A percentile compares a stretch with the other conserved stretches of the same genome.
Evolutionary conservation across 441 rosid genomes (phyloP).

Genomic region (Erodium chrysanthum): DNA sequence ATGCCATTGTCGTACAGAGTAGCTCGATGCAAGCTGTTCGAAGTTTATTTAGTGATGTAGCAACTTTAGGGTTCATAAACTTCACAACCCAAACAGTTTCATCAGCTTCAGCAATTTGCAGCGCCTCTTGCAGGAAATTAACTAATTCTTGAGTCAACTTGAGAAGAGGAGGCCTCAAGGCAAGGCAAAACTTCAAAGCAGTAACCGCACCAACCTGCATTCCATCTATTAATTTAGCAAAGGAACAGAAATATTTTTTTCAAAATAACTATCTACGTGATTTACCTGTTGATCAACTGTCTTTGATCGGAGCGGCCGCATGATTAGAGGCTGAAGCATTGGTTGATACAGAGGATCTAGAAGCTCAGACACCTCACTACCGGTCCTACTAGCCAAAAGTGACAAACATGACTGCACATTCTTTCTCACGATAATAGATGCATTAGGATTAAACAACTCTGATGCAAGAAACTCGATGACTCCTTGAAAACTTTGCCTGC

Average conservation of each 20-base stretch:
- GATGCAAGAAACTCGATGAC: conserved; percentile 86
- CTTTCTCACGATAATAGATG: conserved; percentile 77
- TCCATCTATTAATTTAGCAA: conserved; percentile 25
- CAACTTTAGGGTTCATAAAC: conserved; percentile 77
- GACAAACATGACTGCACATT: conserved; percentile 92
- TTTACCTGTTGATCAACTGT: conserved; percentile 96
- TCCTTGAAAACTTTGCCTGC: conserved; percentile 80
- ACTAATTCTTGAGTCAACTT: conserved; percentile 90
- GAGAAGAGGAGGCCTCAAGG: conserved; percentile 95
- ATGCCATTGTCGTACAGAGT: conserved; percentile 93
- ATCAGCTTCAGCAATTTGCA: conserved; percentile 98
- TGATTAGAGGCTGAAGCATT: conserved; percentile 80
- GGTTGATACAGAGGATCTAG: conserved; percentile 91
- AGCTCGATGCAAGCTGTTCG: conserved; percentile 95
- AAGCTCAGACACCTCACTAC: conserved; percentile 92
- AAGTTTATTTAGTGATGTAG: conserved; percentile 72
- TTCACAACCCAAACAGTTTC: conserved; percentile 86
- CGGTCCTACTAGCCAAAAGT: conserved; percentile 95
- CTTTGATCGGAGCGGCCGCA: conserved; percentile 77
- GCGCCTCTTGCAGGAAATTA: conserved; percentile 89
- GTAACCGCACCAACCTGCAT: conserved; percentile 90
- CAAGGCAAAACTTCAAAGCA: conserved; percentile 90
- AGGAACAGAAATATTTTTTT: conserved; percentile 1
- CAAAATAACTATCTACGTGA: conserved; percentile 19
- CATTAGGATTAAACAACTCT: conserved; percentile 84